A percentile compares a stretch with the other conserved stretches of the same genome.
These are phyloP conservation scores for Grosmannia clavigera DNA, from an alignment of 2,329 filamentous ascomycete species.

Conservation along the genomic window DNA sequence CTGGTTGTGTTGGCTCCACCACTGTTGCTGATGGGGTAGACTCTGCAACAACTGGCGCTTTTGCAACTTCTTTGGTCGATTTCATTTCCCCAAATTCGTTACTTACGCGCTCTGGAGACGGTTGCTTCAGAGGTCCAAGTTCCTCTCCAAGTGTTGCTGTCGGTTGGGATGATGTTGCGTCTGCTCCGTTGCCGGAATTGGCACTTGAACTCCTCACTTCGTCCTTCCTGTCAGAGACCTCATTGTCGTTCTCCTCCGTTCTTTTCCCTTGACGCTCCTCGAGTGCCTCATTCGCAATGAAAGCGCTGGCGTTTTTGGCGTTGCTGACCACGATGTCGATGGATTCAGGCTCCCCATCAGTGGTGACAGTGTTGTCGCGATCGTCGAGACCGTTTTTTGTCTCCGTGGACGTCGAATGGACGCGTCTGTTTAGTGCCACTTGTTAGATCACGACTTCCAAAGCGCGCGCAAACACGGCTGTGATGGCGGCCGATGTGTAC, in stretches of 20 bases:
- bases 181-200: neutral
- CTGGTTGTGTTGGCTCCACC: neutral
- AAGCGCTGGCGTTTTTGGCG: constrained; percentile 6
- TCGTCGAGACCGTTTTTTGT: neutral
- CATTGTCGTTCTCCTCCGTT: neutral
- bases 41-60: neutral
- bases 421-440: neutral
- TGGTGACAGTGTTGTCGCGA: too few species aligned
- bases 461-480: neutral
- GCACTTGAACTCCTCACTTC: neutral
- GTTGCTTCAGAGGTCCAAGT: neutral
- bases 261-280: neutral
- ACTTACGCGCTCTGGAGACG: neutral
- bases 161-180: neutral
- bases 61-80: neutral
- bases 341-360: neutral
- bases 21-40: neutral
- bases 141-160: neutral
- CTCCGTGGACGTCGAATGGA: neutral
- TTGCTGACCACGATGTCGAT: neutral
- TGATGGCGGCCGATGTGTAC: neutral
- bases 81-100: neutral
- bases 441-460: neutral
- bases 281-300: constrained; percentile 1
- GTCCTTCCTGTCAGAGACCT: neutral